Evolutionary conservation across 768 basidiomycete species (phyloP).

Genomic region (Psilocybe subaeruginosa): DNA sequence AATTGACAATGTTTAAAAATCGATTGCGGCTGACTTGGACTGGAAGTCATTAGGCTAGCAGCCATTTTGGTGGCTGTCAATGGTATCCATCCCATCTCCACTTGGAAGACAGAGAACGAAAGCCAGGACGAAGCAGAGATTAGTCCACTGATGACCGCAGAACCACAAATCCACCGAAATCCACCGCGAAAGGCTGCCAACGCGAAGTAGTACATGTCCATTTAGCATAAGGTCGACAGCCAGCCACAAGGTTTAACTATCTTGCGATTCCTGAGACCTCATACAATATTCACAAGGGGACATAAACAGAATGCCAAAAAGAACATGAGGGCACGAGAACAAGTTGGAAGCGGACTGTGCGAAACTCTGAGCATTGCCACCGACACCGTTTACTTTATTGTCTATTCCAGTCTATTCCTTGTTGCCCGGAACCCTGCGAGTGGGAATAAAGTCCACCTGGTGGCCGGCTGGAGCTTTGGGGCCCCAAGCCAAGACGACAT

Average conservation of each 20-base stretch:
- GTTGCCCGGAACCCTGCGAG: background rate
- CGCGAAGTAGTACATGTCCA: background rate
- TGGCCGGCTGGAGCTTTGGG: background rate
- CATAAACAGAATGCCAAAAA: background rate
- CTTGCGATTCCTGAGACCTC: too few relatives aligned
- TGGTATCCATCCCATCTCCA: background rate
- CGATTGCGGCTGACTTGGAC: constrained; percentile 2
- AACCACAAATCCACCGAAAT: background rate
- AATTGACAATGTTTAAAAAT: background rate
- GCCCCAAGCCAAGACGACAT: background rate
- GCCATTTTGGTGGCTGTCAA: background rate
- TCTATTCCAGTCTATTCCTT: background rate
- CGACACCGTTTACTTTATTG: background rate
- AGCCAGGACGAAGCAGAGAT: too few relatives aligned
- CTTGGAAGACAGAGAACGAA: background rate
- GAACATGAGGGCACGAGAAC: background rate
- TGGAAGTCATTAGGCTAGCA: background rate
- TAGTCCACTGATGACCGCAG: background rate
- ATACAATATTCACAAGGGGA: background rate
- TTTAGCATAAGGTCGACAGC: background rate
- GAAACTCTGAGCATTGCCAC: background rate
- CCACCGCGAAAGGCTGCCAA: background rate
- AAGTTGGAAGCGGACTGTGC: background rate
- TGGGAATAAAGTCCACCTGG: background rate
- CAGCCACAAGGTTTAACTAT: background rate